Conservation (phyloP, 1,139 yeast species). For the Hyphopichia buzzinii region DNA sequence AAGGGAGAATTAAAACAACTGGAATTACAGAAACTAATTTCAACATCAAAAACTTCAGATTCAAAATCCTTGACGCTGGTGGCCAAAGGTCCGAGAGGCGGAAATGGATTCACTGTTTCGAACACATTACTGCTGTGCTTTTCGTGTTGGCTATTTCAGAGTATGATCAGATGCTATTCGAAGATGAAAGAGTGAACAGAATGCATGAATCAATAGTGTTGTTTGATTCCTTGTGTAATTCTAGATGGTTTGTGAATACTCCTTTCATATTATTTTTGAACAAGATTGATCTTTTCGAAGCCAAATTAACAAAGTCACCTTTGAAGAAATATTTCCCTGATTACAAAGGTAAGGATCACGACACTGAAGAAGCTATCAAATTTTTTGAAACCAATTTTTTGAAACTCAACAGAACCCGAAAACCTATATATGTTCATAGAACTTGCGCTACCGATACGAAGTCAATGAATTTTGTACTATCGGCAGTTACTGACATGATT, state of each 20-base stretch:
- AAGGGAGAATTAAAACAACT: conserved; percentile 91
- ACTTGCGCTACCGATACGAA: conserved; percentile 96
- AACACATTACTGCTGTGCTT: conserved; percentile 82
- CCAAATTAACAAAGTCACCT: conserved; percentile 65
- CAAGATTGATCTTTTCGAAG: conserved; percentile 78
- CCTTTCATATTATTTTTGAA: conserved; percentile 88
- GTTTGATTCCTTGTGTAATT: conserved; percentile 82
- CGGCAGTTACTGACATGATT: conserved; percentile 91
- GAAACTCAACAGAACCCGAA: conserved; percentile 59
- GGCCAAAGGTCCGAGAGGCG: conserved; percentile 94
- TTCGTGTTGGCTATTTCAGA: conserved; percentile 93
- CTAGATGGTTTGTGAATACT: conserved; percentile 79
- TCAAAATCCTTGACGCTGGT: conserved; percentile 91
- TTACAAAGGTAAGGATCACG: conserved; percentile 58
- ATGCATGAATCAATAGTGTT: conserved; percentile 87
- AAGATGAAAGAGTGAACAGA: conserved; percentile 84
- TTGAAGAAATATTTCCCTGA: conserved; percentile 71
- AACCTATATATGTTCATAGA: conserved; percentile 83
- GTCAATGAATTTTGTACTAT: conserved; percentile 82
- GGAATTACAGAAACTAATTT: conserved; percentile 91
- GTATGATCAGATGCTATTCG: conserved; percentile 88
- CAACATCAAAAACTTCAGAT: conserved; percentile 60
- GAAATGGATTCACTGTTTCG: conserved; percentile 96
- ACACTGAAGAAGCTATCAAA: conserved; percentile 62
- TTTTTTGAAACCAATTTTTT: conserved; percentile 68